Evolutionary conservation across 495 filamentous ascomycete genomes (phyloP), one percentile per base, ranked within the genome.

Genomic region (Pseudotulostoma volvatum): DNA sequence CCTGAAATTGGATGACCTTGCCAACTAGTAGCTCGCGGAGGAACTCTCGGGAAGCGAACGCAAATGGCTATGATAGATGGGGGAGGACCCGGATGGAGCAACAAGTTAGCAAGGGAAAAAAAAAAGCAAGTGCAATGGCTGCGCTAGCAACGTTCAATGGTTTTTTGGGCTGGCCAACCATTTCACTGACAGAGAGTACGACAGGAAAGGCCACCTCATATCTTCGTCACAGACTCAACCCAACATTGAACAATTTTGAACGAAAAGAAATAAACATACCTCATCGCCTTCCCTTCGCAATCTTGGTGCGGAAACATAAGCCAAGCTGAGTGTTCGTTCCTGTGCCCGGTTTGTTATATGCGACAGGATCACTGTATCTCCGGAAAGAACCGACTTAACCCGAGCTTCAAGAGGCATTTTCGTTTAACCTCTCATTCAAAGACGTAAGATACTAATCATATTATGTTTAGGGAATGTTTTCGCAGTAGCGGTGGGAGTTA

Each of bases 11-110:
- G 40, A 99, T 61, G 9, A 76, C 70, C 54, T 93, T 93, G 42
- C 87, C 87, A 39, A 99, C 84, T 7, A 79, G 64, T 31, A 84
- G 60, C 35, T 79, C 76, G 40, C 92, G 76, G 21, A 96, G 71
- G 53, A 79, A 88, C 53, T 99, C 90, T 39, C 92, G 81, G 32
- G 92, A 93, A 58, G 86, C 77, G 57, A 93, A 96, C 30, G 79
- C 87, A 47, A 76, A 87, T 14, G 79, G 73, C 73, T 81, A 40
- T 41, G 32, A 46, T 14, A 14, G 39, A 33, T 7, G 30, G 34
- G 34, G 43, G 9, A 40, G n/a, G 40, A 18, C 25, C 11, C 15
- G n/a, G n/a, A n/a, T n/a, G n/a, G n/a, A n/a, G n/a, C n/a, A n/a
- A n/a, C 33, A 18, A 21, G 39, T 43, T 38, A 41, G 36, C 33